Evolutionary conservation across 1,139 yeast species (phyloP).

Genomic region (Kurtzmaniella quercitrusa): DNA sequence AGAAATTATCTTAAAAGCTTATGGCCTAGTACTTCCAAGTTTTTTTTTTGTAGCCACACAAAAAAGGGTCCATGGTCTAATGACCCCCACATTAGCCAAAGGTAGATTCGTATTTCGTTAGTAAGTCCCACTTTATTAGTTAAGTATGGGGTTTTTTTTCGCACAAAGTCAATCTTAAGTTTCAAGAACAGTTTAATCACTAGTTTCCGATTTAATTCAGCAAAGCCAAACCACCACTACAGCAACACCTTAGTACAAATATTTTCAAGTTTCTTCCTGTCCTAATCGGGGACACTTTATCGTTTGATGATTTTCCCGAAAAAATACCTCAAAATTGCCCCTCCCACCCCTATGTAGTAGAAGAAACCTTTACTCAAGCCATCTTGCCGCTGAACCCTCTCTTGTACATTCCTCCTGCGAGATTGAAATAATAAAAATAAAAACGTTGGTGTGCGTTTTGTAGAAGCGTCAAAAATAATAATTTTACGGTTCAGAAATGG

Average conservation of each 20-base stretch:
- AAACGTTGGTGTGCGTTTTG: not conserved
- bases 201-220: not conserved
- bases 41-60: not conserved
- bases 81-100: no score
- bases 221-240: not conserved
- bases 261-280: not conserved
- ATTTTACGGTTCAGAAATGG: not conserved
- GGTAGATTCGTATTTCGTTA: not conserved
- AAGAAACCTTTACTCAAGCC: not conserved
- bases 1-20: not conserved
- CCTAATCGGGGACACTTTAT: not conserved
- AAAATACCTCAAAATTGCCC: not conserved
- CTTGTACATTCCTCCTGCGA: not conserved
- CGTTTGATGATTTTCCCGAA: not conserved
- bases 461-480: not conserved
- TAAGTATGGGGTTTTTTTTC: not conserved
- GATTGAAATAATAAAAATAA: not conserved
- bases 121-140: not conserved
- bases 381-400: not conserved
- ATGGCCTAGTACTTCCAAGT: not conserved
- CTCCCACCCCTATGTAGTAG: not conserved
- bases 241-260: not conserved
- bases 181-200: not conserved
- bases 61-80: not conserved
- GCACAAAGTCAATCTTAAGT: not conserved